phyloP scores from a whole-genome alignment of 345 rosid genomes.

The Clausena lansium region DNA sequence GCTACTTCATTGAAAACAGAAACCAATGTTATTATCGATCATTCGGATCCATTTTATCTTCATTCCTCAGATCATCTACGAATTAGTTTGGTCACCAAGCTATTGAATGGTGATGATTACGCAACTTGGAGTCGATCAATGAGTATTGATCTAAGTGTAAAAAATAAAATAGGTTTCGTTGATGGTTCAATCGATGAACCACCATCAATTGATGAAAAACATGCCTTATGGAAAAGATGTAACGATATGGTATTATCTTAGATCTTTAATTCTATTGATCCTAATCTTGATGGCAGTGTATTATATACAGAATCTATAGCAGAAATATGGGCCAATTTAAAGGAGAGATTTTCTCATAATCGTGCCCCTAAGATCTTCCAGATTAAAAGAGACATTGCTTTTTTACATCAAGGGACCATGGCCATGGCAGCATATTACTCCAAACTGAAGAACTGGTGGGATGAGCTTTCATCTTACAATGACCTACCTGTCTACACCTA shows the following conservation, averaged over 20 bases:
- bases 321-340: not conserved
- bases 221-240: not conserved
- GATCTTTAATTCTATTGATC: not conserved
- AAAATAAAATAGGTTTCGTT: not conserved
- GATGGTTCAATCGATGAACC: not conserved
- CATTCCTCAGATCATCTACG: not conserved
- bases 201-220: not conserved
- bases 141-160: not conserved
- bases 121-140: not conserved
- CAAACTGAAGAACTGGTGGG: constrained; percentile 2
- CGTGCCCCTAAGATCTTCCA: not conserved
- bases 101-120: constrained; percentile 4
- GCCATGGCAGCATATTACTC: not conserved
- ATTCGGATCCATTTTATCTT: too few species aligned
- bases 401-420: not conserved
- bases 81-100: not conserved
- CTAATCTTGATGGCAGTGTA: not conserved
- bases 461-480: not conserved
- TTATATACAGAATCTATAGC: not conserved
- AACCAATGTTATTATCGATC: too few species aligned
- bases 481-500: not conserved
- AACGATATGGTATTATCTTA: constrained; percentile 12
- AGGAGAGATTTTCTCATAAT: not conserved
- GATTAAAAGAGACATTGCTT: constrained; percentile 1
- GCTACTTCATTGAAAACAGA: too few species aligned